Evolutionary conservation across 345 rosid genomes (phyloP).

Genomic region (Camelina hispida): DNA sequence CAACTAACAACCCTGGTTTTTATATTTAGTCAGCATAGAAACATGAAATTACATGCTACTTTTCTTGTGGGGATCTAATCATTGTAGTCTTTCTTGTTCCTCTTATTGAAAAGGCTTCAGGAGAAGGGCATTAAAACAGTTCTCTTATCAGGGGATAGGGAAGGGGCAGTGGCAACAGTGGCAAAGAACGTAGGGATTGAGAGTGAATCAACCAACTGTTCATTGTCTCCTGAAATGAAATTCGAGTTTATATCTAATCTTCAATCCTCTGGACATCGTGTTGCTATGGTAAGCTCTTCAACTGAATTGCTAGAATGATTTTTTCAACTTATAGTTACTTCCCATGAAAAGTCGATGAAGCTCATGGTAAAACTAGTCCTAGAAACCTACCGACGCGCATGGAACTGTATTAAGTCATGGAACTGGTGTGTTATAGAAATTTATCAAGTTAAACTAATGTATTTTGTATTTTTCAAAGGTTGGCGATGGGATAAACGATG

Average conservation of each 20-base stretch:
- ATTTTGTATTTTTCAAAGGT: slow-evolving; percentile 54
- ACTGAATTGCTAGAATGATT: not conserved
- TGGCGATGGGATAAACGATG: slow-evolving; percentile 98
- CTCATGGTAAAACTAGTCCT: not conserved
- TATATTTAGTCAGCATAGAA: not conserved
- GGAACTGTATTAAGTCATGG: not conserved
- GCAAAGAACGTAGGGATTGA: slow-evolving; percentile 76
- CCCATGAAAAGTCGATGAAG: not conserved
- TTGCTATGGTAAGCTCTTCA: slow-evolving; percentile 75
- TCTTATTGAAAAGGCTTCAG: slow-evolving; percentile 67
- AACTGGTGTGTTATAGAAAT: not conserved
- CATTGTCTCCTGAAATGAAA: slow-evolving; percentile 81
- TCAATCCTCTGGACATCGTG: slow-evolving; percentile 77
- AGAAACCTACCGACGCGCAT: not conserved
- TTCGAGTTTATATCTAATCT: slow-evolving; percentile 68
- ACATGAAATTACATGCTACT: not conserved
- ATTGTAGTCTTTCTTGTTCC: slow-evolving; percentile 3
- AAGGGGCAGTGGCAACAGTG: slow-evolving; percentile 90
- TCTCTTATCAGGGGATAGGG: slow-evolving; percentile 94
- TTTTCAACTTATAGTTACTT: not conserved
- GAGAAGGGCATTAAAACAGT: slow-evolving; percentile 80
- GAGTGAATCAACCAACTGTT: slow-evolving; percentile 63
- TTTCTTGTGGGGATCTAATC: not conserved
- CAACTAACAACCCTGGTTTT: not conserved
- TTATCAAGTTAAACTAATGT: slow-evolving; percentile 4